Evolutionary conservation across 139 green algal genomes (phyloP).

Genomic region (Bryopsis sp.): DNA sequence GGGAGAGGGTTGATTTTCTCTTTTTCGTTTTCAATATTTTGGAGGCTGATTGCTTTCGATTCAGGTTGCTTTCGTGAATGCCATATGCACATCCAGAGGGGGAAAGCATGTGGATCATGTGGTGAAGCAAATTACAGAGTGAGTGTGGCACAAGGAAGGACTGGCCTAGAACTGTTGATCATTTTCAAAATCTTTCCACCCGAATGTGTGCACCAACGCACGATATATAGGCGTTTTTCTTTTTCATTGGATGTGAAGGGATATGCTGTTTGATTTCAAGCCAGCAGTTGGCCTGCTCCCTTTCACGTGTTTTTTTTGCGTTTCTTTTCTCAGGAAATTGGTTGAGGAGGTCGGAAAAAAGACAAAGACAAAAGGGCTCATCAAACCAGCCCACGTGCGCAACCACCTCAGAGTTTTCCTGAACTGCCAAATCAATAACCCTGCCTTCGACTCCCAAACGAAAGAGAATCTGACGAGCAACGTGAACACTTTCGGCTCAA

Average conservation of each 20-base stretch:
- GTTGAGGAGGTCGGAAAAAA: constrained; percentile 91
- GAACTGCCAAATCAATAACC: constrained; percentile 95
- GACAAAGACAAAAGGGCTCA: constrained; percentile 76
- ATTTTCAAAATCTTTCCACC: too few species aligned
- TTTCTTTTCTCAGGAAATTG: constrained; percentile 38
- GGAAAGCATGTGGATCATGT: constrained; percentile 95
- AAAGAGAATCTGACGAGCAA: constrained; percentile 95
- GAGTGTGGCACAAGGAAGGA: too few species aligned
- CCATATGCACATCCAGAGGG: constrained; percentile 93
- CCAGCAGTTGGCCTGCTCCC: not conserved
- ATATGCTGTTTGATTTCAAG: not conserved
- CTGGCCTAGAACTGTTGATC: too few species aligned
- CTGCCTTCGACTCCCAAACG: constrained; percentile 96
- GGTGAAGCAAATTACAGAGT: constrained; percentile 79
- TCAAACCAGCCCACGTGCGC: constrained; percentile 95
- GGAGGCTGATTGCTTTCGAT: not conserved
- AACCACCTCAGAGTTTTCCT: constrained; percentile 98
- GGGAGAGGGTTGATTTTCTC: not conserved
- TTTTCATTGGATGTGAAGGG: constrained; percentile 2
- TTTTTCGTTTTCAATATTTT: constrained; percentile 1
- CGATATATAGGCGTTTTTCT: not conserved
- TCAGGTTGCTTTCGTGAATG: constrained; percentile 97
- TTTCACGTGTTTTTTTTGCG: not conserved
- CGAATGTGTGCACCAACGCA: too few species aligned
- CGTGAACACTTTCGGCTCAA: constrained; percentile 83